These are phyloP conservation scores for Rhizopus sp. DNA, from an alignment of 371 early-diverging fungal species.

Conservation along the genomic window DNA sequence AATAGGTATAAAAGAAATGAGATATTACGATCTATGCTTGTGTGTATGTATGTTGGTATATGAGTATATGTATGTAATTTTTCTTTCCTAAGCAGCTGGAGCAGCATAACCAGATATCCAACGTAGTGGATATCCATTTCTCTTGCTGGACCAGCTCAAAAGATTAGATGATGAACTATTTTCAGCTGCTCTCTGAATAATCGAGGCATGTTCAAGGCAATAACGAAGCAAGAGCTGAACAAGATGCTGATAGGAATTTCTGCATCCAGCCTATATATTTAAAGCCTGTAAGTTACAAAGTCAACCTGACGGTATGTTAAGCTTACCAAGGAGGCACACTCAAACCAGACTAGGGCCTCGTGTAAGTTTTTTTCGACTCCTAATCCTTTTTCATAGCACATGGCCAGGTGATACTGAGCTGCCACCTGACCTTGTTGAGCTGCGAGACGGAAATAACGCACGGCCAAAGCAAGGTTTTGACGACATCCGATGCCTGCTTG, in stretches of 20 bases:
- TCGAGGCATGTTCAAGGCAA: constrained; percentile 32
- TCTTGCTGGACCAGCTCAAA: constrained; percentile 10
- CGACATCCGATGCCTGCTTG: constrained; percentile 74
- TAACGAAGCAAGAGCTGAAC: constrained; percentile 47
- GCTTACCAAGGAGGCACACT: constrained; percentile 48
- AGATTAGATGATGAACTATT: background rate
- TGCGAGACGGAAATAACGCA: constrained; percentile 55
- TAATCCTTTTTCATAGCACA: constrained; percentile 60
- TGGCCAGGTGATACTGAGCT: constrained; percentile 58
- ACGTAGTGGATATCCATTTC: constrained; percentile 1
- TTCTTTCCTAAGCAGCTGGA: constrained; percentile 24
- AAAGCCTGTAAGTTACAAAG: background rate
- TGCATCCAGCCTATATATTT: constrained; percentile 39
- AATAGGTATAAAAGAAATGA: background rate
- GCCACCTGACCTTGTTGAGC: constrained; percentile 59
- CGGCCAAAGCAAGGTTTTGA: constrained; percentile 51
- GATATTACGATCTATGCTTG: no score
- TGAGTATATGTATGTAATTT: background rate
- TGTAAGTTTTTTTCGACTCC: constrained; percentile 52
- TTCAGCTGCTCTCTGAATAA: constrained; percentile 5
- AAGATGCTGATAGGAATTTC: constrained; percentile 47
- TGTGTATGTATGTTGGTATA: background rate
- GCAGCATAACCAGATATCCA: constrained; percentile 29
- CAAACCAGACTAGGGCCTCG: constrained; percentile 61
- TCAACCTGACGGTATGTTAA: background rate